Evolutionary conservation across 1,139 yeast genomes (phyloP), one percentile per base, ranked within the genome.

Genomic region (Candida pseudoviswanathii): DNA sequence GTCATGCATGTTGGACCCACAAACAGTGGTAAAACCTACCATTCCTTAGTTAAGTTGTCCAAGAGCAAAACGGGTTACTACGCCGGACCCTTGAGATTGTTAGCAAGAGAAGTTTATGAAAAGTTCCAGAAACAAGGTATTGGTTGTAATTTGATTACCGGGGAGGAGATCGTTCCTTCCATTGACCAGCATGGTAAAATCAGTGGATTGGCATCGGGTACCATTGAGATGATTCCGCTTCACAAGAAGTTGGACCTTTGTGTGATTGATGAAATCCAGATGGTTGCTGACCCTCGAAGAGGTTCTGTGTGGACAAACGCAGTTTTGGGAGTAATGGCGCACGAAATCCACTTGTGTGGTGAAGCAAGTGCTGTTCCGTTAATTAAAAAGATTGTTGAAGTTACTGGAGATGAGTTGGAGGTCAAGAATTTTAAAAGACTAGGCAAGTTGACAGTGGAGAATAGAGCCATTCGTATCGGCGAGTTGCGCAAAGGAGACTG

Each of bases 281-380:
- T 95, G 98, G 83, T 94, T 59, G 84, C 82, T 4, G 97, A 92
- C 63, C 72, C 73, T 5, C 72, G 73, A 29, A 71, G 99, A 55
- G 99, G 99, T 0, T 85, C 89, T 70, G 96, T 97, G 0, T 94
- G 99, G 99, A 89, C 97, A 0, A 84, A 84, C 59, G 98, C 97
- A 0, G 74, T 94, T 2, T 70, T 94, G 45, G 99, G 98, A 2
- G 96, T 85, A 0, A 81, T 82, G 52, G 96, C 98, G 3, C 82
- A 82, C 51, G 96, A 91, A 56, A 74, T 94, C 6, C 98, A 94
- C 69, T 65, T 92, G 26, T 94, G 99, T 70, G 99, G 99, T 32
- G 99, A 94, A 63, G 87, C 82, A 48, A 82, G 95, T 59, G 85
- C 92, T 0, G 86, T 90, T 16, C 82, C 84, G 0, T 65, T 92